Percentiles rank a stretch among this genome's conserved stretches.
Conservation (phyloP, 2,329 filamentous ascomycete genomes). For the Aspergillus japonicus region DNA sequence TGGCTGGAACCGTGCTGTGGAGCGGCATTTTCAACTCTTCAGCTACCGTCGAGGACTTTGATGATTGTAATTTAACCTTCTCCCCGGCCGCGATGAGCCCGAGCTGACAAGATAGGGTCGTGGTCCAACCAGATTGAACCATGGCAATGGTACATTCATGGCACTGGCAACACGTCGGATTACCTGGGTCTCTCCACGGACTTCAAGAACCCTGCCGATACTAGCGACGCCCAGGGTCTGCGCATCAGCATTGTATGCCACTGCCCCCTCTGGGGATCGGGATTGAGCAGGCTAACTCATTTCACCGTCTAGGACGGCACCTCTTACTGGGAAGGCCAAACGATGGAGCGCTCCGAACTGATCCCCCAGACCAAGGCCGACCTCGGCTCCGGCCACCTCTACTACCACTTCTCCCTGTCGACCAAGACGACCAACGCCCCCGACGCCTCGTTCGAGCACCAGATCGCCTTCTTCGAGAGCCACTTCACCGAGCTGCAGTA, state of each 20-base stretch:
- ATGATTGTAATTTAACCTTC: constrained; percentile 20
- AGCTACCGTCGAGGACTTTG: constrained; percentile 24
- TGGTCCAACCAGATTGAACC: constrained; percentile 68
- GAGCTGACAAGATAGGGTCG: constrained; percentile 48
- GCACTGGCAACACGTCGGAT: constrained; percentile 47
- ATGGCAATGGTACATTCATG: constrained; percentile 78
- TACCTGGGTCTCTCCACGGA: constrained; percentile 62
- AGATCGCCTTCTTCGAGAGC: constrained; percentile 60
- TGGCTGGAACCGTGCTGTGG: constrained; percentile 28
- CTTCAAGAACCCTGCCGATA: constrained; percentile 63
- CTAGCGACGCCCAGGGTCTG: constrained; percentile 63
- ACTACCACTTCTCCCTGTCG: constrained; percentile 71
- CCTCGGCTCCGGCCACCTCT: constrained; percentile 66
- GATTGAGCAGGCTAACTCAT: constrained; percentile 30
- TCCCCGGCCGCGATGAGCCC: too few relatives aligned
- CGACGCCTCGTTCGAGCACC: constrained; percentile 63
- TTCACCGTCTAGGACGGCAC: constrained; percentile 20
- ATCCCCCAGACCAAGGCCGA: constrained; percentile 68
- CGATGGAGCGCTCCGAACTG: constrained; percentile 70
- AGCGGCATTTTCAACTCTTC: constrained; percentile 28
- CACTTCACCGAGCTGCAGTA: constrained; percentile 75
- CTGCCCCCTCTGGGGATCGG: neutral
- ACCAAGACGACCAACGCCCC: constrained; percentile 60
- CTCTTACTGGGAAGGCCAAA: constrained; percentile 70
- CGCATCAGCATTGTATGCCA: constrained; percentile 61